A percentile compares a stretch with the other conserved stretches of the same genome.
These are phyloP conservation scores for Yarrowia bubula DNA, from an alignment of 805 yeast genomes.

Conservation along the genomic window DNA sequence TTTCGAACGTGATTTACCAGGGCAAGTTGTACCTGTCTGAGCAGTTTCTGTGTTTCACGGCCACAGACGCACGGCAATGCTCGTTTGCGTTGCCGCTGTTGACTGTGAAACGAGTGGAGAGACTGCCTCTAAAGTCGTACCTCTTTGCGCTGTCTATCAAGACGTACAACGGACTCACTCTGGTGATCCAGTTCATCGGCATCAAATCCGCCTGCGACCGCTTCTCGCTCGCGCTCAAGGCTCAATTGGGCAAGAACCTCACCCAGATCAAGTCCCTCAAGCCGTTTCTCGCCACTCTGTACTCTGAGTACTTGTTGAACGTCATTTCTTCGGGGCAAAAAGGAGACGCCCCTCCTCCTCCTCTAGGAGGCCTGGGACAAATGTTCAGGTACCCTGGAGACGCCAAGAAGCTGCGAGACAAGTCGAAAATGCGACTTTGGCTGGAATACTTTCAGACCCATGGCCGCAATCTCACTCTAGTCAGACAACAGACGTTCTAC, in stretches of 20 bases:
- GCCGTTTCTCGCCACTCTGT: slow-evolving; percentile 66
- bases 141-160: slow-evolving; percentile 74
- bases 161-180: slow-evolving; percentile 61
- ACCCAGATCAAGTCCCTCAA: slow-evolving; percentile 57
- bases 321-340: slow-evolving; percentile 32
- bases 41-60: slow-evolving; percentile 74
- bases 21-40: slow-evolving; percentile 69
- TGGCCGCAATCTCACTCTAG: slow-evolving; percentile 78
- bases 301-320: slow-evolving; percentile 78
- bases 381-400: slow-evolving; percentile 87
- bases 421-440: slow-evolving; percentile 88
- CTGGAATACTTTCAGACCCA: slow-evolving; percentile 80
- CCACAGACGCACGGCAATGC: slow-evolving; percentile 65
- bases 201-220: slow-evolving; percentile 73
- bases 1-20: slow-evolving; percentile 30
- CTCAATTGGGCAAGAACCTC: slow-evolving; percentile 60
- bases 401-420: slow-evolving; percentile 70
- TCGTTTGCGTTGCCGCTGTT: slow-evolving; percentile 70
- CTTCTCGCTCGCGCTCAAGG: slow-evolving; percentile 68
- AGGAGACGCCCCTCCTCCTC: slow-evolving; percentile 33
- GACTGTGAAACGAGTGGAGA: slow-evolving; percentile 78
- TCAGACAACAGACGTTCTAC: slow-evolving; percentile 73
- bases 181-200: slow-evolving; percentile 75
- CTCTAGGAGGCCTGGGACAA: slow-evolving; percentile 89
- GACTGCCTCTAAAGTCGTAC: slow-evolving; percentile 72